Percentiles rank a stretch among this genome's conserved stretches.
phyloP scores from a whole-genome alignment of 306 rosid species.

The Cucumis melo region DNA sequence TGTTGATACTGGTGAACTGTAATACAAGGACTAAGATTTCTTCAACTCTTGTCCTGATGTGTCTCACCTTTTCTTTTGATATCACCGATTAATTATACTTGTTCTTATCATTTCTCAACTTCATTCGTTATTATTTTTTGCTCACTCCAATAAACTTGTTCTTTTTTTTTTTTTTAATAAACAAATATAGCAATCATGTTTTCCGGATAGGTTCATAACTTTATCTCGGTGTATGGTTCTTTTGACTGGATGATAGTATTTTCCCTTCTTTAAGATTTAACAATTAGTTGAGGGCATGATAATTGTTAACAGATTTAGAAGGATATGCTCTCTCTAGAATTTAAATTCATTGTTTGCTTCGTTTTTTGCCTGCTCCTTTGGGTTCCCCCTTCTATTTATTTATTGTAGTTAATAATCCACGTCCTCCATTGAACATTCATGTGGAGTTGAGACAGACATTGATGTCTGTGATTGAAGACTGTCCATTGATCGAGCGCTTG shows the following conservation, averaged over 20 bases:
- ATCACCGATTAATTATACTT: background rate
- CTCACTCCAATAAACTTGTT: background rate
- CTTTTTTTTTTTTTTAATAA: background rate
- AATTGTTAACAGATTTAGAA: background rate
- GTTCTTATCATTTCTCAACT: background rate
- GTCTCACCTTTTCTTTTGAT: background rate
- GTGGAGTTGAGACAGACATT: constrained; percentile 92
- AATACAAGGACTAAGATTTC: background rate
- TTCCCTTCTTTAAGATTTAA: background rate
- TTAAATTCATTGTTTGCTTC: background rate
- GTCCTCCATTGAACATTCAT: constrained; percentile 33
- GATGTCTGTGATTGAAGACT: constrained; percentile 69
- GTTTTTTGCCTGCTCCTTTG: background rate
- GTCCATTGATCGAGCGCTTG: constrained; percentile 76
- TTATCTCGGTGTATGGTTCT: background rate
- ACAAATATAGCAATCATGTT: background rate
- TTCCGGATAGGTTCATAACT: background rate
- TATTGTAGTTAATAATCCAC: constrained; percentile 1
- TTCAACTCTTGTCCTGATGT: background rate
- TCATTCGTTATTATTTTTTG: background rate
- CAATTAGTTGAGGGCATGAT: background rate
- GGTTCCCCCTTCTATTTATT: background rate
- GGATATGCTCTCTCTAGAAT: background rate
- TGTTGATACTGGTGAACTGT: background rate
- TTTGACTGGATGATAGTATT: background rate